Evolutionary conservation across 108 stramenopile species (phyloP).

Genomic region (Mayamaea pseudoterrestris): DNA sequence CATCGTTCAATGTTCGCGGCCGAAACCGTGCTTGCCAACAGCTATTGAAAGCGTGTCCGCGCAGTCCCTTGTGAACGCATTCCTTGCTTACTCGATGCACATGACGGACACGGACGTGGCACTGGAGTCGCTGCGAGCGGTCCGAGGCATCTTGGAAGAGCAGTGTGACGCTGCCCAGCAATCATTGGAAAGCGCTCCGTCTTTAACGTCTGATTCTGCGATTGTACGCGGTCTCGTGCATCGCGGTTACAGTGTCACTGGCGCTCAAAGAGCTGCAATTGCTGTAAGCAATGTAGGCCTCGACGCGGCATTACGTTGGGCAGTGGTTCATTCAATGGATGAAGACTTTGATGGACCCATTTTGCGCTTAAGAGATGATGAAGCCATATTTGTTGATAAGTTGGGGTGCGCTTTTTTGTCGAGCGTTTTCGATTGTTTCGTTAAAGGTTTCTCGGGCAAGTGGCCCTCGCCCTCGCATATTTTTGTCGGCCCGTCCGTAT

Average conservation of each 20-base stretch:
- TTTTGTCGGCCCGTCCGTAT: too few species aligned
- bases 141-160: not conserved
- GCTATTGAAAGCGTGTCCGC: not conserved
- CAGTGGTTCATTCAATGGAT: slow-evolving; percentile 57
- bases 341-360: slow-evolving; percentile 54
- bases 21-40: not conserved
- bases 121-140: not conserved
- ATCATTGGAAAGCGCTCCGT: not conserved
- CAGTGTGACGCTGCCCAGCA: not conserved
- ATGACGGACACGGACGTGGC: not conserved
- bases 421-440: too few species aligned
- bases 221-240: slow-evolving; percentile 25
- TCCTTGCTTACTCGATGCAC: not conserved
- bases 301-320: slow-evolving; percentile 60
- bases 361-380: slow-evolving; percentile 14
- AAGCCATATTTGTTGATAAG: slow-evolving; percentile 3
- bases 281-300: slow-evolving; percentile 45
- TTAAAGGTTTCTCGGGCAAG: too few species aligned
- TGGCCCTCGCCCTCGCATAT: too few species aligned
- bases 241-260: slow-evolving; percentile 59
- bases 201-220: too few species aligned
- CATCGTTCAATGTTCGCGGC: slow-evolving; percentile 1
- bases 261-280: slow-evolving; percentile 46
- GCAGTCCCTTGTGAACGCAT: not conserved
- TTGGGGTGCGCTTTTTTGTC: too few species aligned